These are phyloP conservation scores for Bryoerythrophyllum caledonicum DNA, from an alignment of 225 moss, liverwort and hornwort genomes.

Conservation along the genomic window DNA sequence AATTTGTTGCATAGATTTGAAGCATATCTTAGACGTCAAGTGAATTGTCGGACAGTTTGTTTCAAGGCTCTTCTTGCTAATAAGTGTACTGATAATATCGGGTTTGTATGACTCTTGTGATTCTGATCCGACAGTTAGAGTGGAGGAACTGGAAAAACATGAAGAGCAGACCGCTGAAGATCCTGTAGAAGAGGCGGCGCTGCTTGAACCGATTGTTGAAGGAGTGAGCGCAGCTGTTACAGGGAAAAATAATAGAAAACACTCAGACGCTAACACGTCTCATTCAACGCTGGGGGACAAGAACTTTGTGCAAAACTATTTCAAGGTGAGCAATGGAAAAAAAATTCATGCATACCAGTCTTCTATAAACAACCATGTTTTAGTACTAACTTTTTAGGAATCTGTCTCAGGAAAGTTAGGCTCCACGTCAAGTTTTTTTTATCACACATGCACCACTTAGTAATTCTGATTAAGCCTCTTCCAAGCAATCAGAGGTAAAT, in stretches of 20 bases:
- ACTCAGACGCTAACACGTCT: slow-evolving; percentile 32
- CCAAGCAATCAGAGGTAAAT: background rate
- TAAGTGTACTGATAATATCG: background rate
- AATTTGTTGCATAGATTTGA: background rate
- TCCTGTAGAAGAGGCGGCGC: slow-evolving; percentile 12
- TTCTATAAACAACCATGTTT: slow-evolving; percentile 8
- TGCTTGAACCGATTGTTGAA: slow-evolving; percentile 26
- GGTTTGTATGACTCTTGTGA: slow-evolving; percentile 26
- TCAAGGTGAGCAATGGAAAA: slow-evolving; percentile 64
- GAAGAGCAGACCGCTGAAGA: slow-evolving; percentile 22
- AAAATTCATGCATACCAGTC: slow-evolving; percentile 20
- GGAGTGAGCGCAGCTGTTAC: slow-evolving; percentile 22
- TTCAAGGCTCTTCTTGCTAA: slow-evolving; percentile 1
- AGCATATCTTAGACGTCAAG: background rate
- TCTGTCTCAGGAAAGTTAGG: background rate
- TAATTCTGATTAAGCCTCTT: slow-evolving; percentile 14
- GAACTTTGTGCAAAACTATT: slow-evolving; percentile 92
- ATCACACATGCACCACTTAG: slow-evolving; percentile 5
- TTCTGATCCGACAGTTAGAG: slow-evolving; percentile 23
- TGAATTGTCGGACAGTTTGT: background rate
- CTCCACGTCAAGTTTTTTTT: background rate
- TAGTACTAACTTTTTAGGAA: background rate
- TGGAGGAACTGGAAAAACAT: slow-evolving; percentile 24
- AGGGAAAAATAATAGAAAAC: slow-evolving; percentile 40
- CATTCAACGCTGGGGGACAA: slow-evolving; percentile 86